Evolutionary conservation across 2,329 filamentous ascomycete genomes (phyloP).

Genomic region (Pseudopithomyces chartarum): DNA sequence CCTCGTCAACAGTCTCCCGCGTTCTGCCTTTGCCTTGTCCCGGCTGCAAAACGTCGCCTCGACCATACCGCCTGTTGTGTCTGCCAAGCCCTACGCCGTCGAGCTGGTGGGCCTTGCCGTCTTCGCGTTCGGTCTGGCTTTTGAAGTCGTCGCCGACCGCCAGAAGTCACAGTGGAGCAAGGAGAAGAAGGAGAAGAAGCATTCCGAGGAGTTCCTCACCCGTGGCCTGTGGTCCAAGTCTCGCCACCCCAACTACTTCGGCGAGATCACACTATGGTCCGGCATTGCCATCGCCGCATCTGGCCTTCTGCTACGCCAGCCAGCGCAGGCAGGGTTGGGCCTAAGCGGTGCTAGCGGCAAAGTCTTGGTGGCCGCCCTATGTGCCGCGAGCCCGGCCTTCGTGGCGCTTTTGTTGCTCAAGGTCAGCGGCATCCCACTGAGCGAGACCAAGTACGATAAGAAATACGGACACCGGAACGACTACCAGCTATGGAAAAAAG

Average conservation of each 20-base stretch:
- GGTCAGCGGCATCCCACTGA: constrained; percentile 68
- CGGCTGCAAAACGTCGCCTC: constrained; percentile 27
- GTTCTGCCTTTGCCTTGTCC: constrained; percentile 49
- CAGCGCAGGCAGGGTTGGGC: constrained; percentile 63
- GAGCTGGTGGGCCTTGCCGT: constrained; percentile 64
- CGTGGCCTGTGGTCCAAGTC: constrained; percentile 65
- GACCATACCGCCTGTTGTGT: constrained; percentile 52
- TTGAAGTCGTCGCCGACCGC: constrained; percentile 66
- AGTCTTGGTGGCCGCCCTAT: constrained; percentile 55
- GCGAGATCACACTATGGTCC: constrained; percentile 72
- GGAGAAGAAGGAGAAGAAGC: constrained; percentile 67
- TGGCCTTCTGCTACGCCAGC: constrained; percentile 60
- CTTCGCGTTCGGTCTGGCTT: constrained; percentile 63
- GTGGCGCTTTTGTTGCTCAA: constrained; percentile 66
- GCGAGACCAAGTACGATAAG: constrained; percentile 71
- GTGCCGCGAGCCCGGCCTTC: constrained; percentile 67
- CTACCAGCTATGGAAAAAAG: constrained; percentile 70
- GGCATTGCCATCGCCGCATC: constrained; percentile 66
- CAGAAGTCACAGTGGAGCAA: constrained; percentile 68
- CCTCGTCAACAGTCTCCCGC: constrained; percentile 66
- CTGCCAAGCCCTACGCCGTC: constrained; percentile 48
- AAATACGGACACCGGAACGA: constrained; percentile 66
- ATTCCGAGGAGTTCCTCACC: constrained; percentile 70
- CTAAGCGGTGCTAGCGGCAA: constrained; percentile 50
- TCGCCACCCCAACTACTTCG: constrained; percentile 73